Conservation (phyloP, 2,329 filamentous ascomycete species). For the Stylonectria norvegica region DNA sequence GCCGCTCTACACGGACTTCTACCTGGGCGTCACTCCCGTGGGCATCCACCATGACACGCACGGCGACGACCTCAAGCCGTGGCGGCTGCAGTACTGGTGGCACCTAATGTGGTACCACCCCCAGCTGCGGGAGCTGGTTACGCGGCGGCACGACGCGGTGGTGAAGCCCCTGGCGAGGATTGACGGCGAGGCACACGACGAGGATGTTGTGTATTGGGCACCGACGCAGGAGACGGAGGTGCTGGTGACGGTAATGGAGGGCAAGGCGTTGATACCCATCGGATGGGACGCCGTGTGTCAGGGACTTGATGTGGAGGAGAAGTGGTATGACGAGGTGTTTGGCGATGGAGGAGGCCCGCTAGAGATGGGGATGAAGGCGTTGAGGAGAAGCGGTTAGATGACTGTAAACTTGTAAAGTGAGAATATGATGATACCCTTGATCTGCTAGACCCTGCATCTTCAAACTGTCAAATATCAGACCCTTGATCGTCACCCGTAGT, state of each 20-base stretch:
- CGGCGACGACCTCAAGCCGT: constrained; percentile 30
- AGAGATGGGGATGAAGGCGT: too few species aligned
- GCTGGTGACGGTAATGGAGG: constrained; percentile 22
- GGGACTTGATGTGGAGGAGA: constrained; percentile 18
- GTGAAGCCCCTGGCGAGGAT: constrained; percentile 21
- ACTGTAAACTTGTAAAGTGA: background rate
- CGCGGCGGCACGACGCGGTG: constrained; percentile 20
- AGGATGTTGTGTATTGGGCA: constrained; percentile 23
- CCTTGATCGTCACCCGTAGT: too few species aligned
- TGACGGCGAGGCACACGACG: constrained; percentile 1
- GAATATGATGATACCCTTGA: too few species aligned
- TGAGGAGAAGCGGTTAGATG: background rate
- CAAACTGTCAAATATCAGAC: too few species aligned
- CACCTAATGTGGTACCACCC: constrained; percentile 35
- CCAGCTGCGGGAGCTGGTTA: constrained; percentile 30
- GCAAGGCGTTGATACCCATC: constrained; percentile 22
- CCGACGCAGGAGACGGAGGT: constrained; percentile 14
- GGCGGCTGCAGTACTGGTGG: constrained; percentile 35
- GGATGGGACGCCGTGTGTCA: constrained; percentile 35
- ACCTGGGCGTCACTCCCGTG: constrained; percentile 34
- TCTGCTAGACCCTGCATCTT: too few species aligned
- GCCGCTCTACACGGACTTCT: constrained; percentile 37
- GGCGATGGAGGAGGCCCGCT: constrained; percentile 32
- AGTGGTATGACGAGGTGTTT: constrained; percentile 35
- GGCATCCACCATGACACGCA: constrained; percentile 39